Evolutionary conservation across 192 early-diverging fungal species (phyloP), one percentile per base, ranked within the genome.

Genomic region (Coemansia furcata): DNA sequence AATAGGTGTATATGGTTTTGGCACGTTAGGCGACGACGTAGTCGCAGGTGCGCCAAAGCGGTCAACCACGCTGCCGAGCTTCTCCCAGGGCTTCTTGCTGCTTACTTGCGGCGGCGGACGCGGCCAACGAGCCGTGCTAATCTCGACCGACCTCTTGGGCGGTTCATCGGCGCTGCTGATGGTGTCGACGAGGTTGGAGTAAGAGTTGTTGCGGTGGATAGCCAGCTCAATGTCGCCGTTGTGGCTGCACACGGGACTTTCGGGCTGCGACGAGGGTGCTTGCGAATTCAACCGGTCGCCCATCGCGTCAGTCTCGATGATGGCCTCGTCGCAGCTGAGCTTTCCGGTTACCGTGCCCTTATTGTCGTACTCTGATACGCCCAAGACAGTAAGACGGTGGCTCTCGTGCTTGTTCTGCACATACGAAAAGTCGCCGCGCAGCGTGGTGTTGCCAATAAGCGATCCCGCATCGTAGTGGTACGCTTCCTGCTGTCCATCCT

Each of bases 401-500:
- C 7, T 23, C 6, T 57, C 54, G 14, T 57, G 54, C 54, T 57
- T 57, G 29, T 57, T 30, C 54, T 57, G 54, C 29, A 57, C 54
- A 15, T 57, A 57, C 4, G 54, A 57, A 6, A 17, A 57, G 14
- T 57, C 54, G 54, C 54, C 54, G 30, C 54, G 54, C 54, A 57
- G 32, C 12, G 54, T 57, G 8, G 54, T 57, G 32, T 57, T 57
- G 15, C 54, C 54, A 57, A 57, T 57, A 57, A 57, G 54, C 11
- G 54, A 57, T 4, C 54, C 54, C 14, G 54, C 54, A 14, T 57
- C 54, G 23, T 72, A 59, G 39, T 77, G 52, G 36, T 77, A 77
- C 47, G 63, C 66, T 21, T 63, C 44, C 62, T 77, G 75, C 66
- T 73, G 42, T 4, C 71, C 76, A 46, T 78, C 76, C 4, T 68